Evolutionary conservation across 768 basidiomycete species (phyloP).

Genomic region (Lanmaoa pseudosensibilis): DNA sequence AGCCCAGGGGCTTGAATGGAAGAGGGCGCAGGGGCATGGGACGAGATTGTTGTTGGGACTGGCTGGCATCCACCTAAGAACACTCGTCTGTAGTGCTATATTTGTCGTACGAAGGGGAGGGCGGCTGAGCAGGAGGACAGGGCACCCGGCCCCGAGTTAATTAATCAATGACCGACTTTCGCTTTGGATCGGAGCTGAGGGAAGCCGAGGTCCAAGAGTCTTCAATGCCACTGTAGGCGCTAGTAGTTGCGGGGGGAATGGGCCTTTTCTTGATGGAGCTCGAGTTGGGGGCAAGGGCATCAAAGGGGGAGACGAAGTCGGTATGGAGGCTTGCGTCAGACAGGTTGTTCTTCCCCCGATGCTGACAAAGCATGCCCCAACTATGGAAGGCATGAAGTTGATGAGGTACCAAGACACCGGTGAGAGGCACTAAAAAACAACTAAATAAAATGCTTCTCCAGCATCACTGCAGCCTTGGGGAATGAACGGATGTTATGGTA

Average conservation of each 20-base stretch:
- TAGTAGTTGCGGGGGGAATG: conserved; percentile 46
- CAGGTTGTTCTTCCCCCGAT: too few species aligned
- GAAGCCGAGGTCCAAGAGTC: conserved; percentile 54
- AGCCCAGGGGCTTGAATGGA: conserved; percentile 57
- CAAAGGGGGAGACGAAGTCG: conserved; percentile 82
- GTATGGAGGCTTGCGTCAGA: too few species aligned
- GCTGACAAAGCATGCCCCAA: too few species aligned
- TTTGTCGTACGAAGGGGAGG: conserved; percentile 34
- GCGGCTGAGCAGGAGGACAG: conserved; percentile 38
- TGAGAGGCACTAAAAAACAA: too few species aligned
- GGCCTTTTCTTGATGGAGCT: conserved; percentile 67
- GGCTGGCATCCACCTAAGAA: conserved; percentile 41
- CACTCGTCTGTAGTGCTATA: conserved; percentile 46
- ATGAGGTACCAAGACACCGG: too few species aligned
- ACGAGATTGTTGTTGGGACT: conserved; percentile 34
- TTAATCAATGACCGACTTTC: conserved; percentile 79
- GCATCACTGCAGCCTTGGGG: too few species aligned
- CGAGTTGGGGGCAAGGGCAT: conserved; percentile 60
- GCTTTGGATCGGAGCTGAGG: conserved; percentile 52
- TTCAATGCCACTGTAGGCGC: conserved; percentile 49
- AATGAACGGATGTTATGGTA: too few species aligned
- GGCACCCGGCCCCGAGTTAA: conserved; percentile 50
- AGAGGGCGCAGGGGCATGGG: conserved; percentile 55
- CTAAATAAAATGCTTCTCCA: too few species aligned
- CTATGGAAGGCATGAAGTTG: too few species aligned